Evolutionary conservation across 2,329 filamentous ascomycete species (phyloP).

Genomic region (Aspergillus sp.): DNA sequence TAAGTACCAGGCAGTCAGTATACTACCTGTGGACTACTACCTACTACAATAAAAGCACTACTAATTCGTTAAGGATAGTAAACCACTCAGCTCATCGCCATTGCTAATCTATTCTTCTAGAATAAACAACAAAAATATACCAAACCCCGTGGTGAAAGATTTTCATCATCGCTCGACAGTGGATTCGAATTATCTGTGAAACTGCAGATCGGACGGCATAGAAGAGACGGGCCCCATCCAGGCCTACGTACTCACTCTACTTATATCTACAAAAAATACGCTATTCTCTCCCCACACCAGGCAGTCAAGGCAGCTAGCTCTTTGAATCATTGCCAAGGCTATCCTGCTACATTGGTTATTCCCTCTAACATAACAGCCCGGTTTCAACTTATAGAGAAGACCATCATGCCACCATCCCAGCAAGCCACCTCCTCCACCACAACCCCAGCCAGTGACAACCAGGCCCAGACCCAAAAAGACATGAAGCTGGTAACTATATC

Average conservation of each 20-base stretch:
- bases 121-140: background rate
- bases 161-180: background rate
- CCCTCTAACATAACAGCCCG: too few species aligned
- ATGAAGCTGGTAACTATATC: constrained; percentile 30
- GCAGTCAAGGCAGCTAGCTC: background rate
- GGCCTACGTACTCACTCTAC: background rate
- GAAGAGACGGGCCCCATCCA: background rate
- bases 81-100: background rate
- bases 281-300: background rate
- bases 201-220: constrained; percentile 2
- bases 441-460: background rate
- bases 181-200: background rate
- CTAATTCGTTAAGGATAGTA: background rate
- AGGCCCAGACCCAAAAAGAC: constrained; percentile 16
- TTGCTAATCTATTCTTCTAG: background rate
- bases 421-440: constrained; percentile 1
- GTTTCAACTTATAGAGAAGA: too few species aligned
- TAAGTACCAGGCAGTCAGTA: too few species aligned
- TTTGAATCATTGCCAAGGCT: background rate
- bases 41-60: constrained; percentile 10
- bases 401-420: background rate
- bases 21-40: too few species aligned
- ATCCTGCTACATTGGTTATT: too few species aligned
- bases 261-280: background rate
- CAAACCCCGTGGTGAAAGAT: background rate